These are phyloP conservation scores for Meyerozyma carpophila DNA, from an alignment of 1,139 yeast genomes.

Conservation along the genomic window DNA sequence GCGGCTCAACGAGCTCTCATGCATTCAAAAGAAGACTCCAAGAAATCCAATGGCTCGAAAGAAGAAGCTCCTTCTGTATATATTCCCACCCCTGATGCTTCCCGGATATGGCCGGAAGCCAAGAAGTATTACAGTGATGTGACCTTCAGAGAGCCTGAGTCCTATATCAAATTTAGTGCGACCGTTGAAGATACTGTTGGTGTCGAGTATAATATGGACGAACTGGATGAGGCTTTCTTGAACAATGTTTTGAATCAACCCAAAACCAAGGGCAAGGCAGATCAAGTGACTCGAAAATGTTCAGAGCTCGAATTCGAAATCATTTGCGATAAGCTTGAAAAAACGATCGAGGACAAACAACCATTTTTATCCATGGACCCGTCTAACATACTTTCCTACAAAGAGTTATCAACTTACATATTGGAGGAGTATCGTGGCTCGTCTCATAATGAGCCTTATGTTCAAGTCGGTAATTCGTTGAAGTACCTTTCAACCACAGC, in stretches of 20 bases:
- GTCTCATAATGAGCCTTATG: constrained; percentile 23
- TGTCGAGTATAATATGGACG: constrained; percentile 86
- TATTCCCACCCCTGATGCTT: constrained; percentile 97
- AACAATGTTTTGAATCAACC: constrained; percentile 32
- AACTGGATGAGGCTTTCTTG: constrained; percentile 70
- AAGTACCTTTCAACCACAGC: constrained; percentile 34
- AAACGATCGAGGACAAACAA: constrained; percentile 70
- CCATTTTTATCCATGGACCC: constrained; percentile 89
- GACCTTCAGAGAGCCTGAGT: constrained; percentile 63
- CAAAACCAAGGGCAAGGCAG: constrained; percentile 14
- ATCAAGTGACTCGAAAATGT: constrained; percentile 23
- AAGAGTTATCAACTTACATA: constrained; percentile 56
- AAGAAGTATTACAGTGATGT: constrained; percentile 59
- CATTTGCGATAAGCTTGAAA: constrained; percentile 70
- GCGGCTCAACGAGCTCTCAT: constrained; percentile 64
- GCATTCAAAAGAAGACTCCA: constrained; percentile 21
- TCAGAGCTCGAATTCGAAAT: constrained; percentile 84
- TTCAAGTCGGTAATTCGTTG: constrained; percentile 24
- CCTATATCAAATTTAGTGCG: constrained; percentile 84
- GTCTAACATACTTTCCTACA: constrained; percentile 60
- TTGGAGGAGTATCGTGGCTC: constrained; percentile 30
- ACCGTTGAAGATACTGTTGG: constrained; percentile 94
- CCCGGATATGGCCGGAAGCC: constrained; percentile 76
- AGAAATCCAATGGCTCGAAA: constrained; percentile 18
- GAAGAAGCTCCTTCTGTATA: constrained; percentile 46